These are phyloP conservation scores for Leishmania major DNA, from an alignment of 208 protist species.

Conservation along the genomic window DNA sequence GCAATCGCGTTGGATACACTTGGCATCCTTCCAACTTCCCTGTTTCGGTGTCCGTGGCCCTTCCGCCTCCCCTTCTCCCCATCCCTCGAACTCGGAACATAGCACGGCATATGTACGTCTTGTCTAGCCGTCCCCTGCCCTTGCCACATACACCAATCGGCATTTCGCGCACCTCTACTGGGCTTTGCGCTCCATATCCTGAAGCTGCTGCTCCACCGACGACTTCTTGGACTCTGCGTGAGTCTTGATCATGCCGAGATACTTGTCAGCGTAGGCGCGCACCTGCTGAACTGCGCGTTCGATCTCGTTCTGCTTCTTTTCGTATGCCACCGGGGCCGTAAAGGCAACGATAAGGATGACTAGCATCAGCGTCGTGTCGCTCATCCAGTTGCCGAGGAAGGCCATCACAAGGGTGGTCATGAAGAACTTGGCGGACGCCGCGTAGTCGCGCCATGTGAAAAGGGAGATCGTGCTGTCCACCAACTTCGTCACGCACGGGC, in stretches of 20 bases:
- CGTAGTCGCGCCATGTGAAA: constrained; percentile 69
- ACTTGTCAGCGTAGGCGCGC: constrained; percentile 42
- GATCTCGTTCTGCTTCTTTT: constrained; percentile 74
- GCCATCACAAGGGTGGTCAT: constrained; percentile 45
- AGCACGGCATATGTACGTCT: not conserved
- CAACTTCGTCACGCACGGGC: constrained; percentile 39
- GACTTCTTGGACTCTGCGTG: constrained; percentile 30
- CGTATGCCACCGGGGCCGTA: constrained; percentile 62
- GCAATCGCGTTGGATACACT: not conserved
- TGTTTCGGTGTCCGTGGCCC: not conserved
- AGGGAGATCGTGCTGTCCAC: constrained; percentile 37
- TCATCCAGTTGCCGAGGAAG: constrained; percentile 76
- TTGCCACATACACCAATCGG: not conserved
- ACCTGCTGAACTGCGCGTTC: constrained; percentile 41
- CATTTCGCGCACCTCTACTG: constrained; percentile 22
- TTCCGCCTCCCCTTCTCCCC: not conserved
- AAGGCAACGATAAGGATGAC: constrained; percentile 49
- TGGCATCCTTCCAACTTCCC: too few species aligned
- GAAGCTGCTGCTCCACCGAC: constrained; percentile 28
- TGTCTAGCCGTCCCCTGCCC: not conserved
- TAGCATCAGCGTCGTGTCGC: constrained; percentile 60
- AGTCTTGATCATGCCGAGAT: constrained; percentile 45
- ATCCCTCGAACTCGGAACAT: too few species aligned
- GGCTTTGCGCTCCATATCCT: constrained; percentile 39
- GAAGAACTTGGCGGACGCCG: constrained; percentile 51